Percentiles rank a stretch among this genome's conserved stretches.
These are phyloP conservation scores for Torulaspora franciscae DNA, from an alignment of 805 yeast genomes.

Conservation along the genomic window DNA sequence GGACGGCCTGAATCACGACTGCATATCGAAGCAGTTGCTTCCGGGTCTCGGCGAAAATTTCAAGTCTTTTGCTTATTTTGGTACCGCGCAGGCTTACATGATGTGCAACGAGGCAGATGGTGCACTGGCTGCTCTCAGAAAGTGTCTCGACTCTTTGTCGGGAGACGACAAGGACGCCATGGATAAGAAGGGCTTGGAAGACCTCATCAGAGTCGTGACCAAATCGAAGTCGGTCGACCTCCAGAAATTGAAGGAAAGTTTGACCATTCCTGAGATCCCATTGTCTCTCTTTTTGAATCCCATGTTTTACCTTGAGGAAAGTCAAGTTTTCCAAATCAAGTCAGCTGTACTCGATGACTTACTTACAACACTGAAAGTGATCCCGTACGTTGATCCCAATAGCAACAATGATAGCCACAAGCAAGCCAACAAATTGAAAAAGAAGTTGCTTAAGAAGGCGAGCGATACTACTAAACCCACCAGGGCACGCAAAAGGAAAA, in stretches of 20 bases:
- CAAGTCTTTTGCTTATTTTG: slow-evolving; percentile 30
- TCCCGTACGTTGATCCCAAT: not conserved
- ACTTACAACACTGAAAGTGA: not conserved
- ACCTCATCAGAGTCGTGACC: not conserved
- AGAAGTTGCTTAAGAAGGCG: not conserved
- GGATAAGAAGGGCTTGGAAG: slow-evolving; percentile 5
- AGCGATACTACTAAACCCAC: not conserved
- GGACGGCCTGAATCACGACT: slow-evolving; percentile 4
- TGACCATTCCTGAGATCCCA: slow-evolving; percentile 22
- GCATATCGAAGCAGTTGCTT: slow-evolving; percentile 5
- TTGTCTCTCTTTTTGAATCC: slow-evolving; percentile 22
- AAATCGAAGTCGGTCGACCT: not conserved
- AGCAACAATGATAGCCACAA: not conserved
- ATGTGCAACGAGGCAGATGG: slow-evolving; percentile 18
- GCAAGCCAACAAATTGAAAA: not conserved
- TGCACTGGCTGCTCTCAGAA: slow-evolving; percentile 22
- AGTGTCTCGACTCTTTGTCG: slow-evolving; percentile 16
- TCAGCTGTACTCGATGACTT: slow-evolving; percentile 2
- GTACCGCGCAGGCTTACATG: slow-evolving; percentile 27
- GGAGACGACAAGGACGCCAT: slow-evolving; percentile 13
- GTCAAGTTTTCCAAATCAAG: slow-evolving; percentile 15
- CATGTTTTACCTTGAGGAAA: slow-evolving; percentile 14
- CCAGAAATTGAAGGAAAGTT: slow-evolving; percentile 4
- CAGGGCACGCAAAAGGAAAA: slow-evolving; percentile 1
- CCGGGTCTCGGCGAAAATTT: slow-evolving; percentile 6